Evolutionary conservation across 2,329 filamentous ascomycete genomes (phyloP).

Genomic region (Apiospora kogelbergensis): DNA sequence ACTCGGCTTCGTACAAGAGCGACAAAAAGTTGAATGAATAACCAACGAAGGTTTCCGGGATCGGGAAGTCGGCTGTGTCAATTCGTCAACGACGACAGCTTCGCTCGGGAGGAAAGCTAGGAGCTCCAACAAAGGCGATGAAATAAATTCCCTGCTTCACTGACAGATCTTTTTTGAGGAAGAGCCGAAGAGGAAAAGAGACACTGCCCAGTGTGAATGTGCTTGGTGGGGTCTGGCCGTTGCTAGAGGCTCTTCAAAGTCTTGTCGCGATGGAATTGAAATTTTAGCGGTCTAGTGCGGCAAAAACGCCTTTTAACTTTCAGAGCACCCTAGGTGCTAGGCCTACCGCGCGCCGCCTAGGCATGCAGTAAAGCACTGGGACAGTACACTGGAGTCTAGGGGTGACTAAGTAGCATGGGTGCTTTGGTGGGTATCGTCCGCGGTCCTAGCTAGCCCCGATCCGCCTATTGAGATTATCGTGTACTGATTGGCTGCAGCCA

Average conservation of each 20-base stretch:
- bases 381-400: too few relatives aligned
- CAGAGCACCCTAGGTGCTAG: neutral
- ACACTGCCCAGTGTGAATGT: neutral
- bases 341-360: neutral
- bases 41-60: too few relatives aligned
- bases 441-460: neutral
- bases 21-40: neutral
- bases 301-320: neutral
- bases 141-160: neutral
- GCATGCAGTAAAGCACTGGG: neutral
- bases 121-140: neutral
- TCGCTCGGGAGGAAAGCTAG: neutral
- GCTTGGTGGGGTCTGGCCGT: neutral
- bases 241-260: neutral
- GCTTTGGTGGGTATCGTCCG: neutral
- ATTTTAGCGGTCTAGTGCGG: conserved; percentile 5
- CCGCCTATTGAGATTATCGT: neutral
- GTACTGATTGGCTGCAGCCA: neutral
- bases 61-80: neutral
- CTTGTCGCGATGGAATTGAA: conserved; percentile 4
- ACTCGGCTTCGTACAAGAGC: neutral
- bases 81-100: neutral
- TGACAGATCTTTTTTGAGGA: neutral
- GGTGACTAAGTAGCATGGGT: neutral
- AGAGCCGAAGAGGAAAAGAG: neutral